phyloP scores from a whole-genome alignment of 2,329 filamentous ascomycete genomes.

The Fulvia fulva region DNA sequence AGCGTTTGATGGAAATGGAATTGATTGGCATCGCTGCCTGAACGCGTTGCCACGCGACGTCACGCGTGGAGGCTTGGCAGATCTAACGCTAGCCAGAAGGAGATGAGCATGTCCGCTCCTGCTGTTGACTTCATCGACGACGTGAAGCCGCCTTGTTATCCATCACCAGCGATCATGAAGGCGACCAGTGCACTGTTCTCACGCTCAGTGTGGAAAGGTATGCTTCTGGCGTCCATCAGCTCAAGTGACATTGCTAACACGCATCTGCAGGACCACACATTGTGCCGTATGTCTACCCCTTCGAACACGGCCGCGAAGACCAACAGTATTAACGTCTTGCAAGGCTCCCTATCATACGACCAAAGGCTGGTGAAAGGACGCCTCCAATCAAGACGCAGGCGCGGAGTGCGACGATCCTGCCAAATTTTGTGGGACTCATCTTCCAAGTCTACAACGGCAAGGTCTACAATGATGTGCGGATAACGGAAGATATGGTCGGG shows the following conservation, averaged over 20 bases:
- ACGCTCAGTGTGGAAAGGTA: slow-evolving; percentile 88
- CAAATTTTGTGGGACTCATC: slow-evolving; percentile 83
- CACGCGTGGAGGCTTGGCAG: not conserved
- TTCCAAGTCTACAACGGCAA: slow-evolving; percentile 94
- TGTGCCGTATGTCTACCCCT: slow-evolving; percentile 55
- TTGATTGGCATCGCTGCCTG: slow-evolving; percentile 14
- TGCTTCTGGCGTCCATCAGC: slow-evolving; percentile 12
- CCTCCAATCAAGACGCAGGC: slow-evolving; percentile 81
- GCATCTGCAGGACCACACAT: slow-evolving; percentile 59
- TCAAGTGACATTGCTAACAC: slow-evolving; percentile 10
- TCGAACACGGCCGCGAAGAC: not conserved
- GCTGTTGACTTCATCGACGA: slow-evolving; percentile 11
- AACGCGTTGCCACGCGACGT: slow-evolving; percentile 5
- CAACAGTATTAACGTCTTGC: slow-evolving; percentile 4
- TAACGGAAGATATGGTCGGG: slow-evolving; percentile 95
- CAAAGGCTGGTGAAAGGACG: slow-evolving; percentile 58
- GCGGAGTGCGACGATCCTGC: slow-evolving; percentile 81
- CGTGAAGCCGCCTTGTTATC: not conserved
- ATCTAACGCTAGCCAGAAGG: not conserved
- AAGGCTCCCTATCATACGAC: slow-evolving; percentile 60
- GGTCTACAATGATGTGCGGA: slow-evolving; percentile 72
- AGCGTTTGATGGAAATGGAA: not conserved
- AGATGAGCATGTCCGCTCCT: slow-evolving; percentile 1
- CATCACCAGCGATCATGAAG: slow-evolving; percentile 24
- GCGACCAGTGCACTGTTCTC: slow-evolving; percentile 39